Conservation (phyloP, 2,329 filamentous ascomycete species). For the Pseudocercospora eumusae region DNA sequence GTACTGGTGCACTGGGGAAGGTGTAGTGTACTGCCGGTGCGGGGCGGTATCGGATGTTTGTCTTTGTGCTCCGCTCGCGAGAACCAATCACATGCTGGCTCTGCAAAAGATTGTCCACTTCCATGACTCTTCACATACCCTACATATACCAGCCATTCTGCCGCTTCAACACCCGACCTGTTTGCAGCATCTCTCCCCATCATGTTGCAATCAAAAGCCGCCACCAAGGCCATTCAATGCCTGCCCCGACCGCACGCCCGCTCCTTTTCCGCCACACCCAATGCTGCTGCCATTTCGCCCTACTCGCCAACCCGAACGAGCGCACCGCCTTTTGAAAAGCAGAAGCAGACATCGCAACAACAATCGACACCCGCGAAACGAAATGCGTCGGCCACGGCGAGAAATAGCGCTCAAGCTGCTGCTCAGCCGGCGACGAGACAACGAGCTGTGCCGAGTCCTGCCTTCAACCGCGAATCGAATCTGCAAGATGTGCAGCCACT, state of each 20-base stretch:
- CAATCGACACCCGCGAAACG: constrained; percentile 29
- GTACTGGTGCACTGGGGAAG: not conserved
- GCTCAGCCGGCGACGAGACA: constrained; percentile 39
- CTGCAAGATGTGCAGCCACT: constrained; percentile 48
- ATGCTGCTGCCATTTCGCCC: constrained; percentile 47
- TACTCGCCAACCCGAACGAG: constrained; percentile 48
- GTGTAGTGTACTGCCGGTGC: no score
- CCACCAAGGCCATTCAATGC: constrained; percentile 43
- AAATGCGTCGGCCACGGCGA: constrained; percentile 45
- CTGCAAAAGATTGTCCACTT: not conserved
- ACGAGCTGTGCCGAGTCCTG: constrained; percentile 48
- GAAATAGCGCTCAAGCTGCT: constrained; percentile 48
- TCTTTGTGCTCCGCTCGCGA: not conserved
- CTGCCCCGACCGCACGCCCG: constrained; percentile 41
- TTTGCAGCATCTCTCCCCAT: constrained; percentile 29
- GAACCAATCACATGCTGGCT: not conserved
- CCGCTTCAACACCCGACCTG: constrained; percentile 5
- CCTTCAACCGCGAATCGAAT: constrained; percentile 52
- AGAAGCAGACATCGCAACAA: constrained; percentile 10
- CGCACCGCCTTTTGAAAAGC: constrained; percentile 17
- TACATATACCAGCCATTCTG: not conserved
- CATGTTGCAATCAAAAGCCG: constrained; percentile 40
- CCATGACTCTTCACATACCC: not conserved
- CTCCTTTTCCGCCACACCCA: constrained; percentile 47
- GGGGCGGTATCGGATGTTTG: not conserved